Evolutionary conservation across 805 yeast genomes (phyloP).

Genomic region (Candida krabiensis): DNA sequence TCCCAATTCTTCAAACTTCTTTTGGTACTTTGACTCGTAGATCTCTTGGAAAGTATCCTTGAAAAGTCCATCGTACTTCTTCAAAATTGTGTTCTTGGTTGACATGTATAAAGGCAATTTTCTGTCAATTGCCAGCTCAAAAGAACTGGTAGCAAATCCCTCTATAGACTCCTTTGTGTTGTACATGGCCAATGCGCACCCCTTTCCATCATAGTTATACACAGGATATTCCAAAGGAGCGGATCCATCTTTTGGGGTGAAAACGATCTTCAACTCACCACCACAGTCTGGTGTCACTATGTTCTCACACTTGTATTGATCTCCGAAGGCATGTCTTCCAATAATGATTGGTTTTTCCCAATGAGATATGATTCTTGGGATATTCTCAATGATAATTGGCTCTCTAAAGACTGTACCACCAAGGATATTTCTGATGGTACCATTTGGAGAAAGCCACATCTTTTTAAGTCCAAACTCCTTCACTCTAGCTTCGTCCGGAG

Average conservation of each 20-base stretch:
- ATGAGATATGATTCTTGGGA: slow-evolving; percentile 85
- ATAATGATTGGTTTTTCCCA: slow-evolving; percentile 96
- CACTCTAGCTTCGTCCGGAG: slow-evolving; percentile 97
- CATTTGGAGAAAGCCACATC: slow-evolving; percentile 98
- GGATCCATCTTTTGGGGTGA: slow-evolving; percentile 67
- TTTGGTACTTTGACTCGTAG: slow-evolving; percentile 68
- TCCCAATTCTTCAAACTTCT: slow-evolving; percentile 71
- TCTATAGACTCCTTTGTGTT: slow-evolving; percentile 88
- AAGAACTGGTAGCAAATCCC: slow-evolving; percentile 92
- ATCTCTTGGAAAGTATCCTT: slow-evolving; percentile 88
- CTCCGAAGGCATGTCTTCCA: slow-evolving; percentile 97
- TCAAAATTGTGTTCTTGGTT: slow-evolving; percentile 92
- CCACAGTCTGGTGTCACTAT: slow-evolving; percentile 69
- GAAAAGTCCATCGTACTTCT: slow-evolving; percentile 92
- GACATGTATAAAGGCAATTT: slow-evolving; percentile 80
- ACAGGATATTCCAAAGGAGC: slow-evolving; percentile 58
- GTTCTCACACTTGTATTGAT: slow-evolving; percentile 94
- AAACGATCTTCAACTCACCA: slow-evolving; percentile 76
- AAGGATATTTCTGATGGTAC: slow-evolving; percentile 91
- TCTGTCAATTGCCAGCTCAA: slow-evolving; percentile 80
- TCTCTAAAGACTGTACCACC: slow-evolving; percentile 98
- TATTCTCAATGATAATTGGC: slow-evolving; percentile 83
- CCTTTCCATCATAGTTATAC: slow-evolving; percentile 66
- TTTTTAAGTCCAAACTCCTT: slow-evolving; percentile 86
- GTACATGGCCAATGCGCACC: slow-evolving; percentile 91